Evolutionary conservation across 345 rosid genomes (phyloP), one percentile per base, ranked within the genome.

Genomic region (Turnera subulata): DNA sequence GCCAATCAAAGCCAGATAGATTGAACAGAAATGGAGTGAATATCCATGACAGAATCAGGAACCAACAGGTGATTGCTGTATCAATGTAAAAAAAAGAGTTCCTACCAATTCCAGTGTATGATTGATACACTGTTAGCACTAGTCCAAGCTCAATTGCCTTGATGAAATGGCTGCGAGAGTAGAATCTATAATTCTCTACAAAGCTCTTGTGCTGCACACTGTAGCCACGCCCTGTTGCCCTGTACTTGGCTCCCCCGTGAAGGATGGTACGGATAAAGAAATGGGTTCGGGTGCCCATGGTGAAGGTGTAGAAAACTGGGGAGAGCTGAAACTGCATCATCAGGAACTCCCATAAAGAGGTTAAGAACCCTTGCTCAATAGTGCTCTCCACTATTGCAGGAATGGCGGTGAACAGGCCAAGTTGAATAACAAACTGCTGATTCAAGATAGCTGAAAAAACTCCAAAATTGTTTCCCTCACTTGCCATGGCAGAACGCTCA

Each of bases 1-100:
- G 76, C 97, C 97, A 90, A 71, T 90, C 97, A 62, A 90, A 90
- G 35, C 97, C 97, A 64, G 97, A 90, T 38, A 95, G 97, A 70
- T 90, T 90, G 70, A 87, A 90, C 53, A 77, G 84, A 62, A 84
- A 90, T 12, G 97, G 97, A 63, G 91, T 78, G 76, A 90, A 65
- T 56, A 90, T 82, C 88, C 88, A 90, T 2, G 97, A 84, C 24
- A 78, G 13, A 53, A 90, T 78, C 65, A 90, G 79, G 75, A 90
- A 87, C 97, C 97, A 90, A 71, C 97, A 84, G 12, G 88, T 78
- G 56, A 90, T 80, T 37, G 93, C 87, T 83, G 87, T 46, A 29
- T 88, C 85, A 65, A 90, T 83, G 75, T 90, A 87, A 51, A 83
- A 88, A 42, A 90, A 72, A 7, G 97, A 73, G 63, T 68, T 76